Evolutionary conservation across 169 alveolate genomes (phyloP).

Genomic region (Amoebophrya sp.): DNA sequence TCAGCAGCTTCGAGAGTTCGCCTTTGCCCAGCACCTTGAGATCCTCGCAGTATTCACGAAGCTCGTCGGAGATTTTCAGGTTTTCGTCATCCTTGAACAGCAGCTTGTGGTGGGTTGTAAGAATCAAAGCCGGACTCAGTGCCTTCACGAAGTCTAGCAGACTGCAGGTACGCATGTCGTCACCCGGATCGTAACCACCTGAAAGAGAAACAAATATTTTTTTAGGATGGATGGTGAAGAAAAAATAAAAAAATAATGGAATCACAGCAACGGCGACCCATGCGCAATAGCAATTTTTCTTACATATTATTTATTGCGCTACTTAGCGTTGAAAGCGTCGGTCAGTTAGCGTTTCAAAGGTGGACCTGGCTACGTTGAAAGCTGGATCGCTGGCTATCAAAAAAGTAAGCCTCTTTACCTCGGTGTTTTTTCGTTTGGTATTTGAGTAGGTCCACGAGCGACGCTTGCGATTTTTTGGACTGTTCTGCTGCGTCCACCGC

Average conservation of each 20-base stretch:
- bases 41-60: conserved; percentile 44
- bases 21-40: conserved; percentile 63
- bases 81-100: conserved; percentile 36
- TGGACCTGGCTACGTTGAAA: too few species aligned
- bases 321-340: too few species aligned
- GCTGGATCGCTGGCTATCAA: too few species aligned
- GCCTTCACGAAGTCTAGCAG: conserved; percentile 44
- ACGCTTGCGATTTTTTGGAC: neutral
- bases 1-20: conserved; percentile 56
- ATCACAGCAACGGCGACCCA: neutral
- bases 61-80: conserved; percentile 36
- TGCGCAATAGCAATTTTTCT: too few species aligned
- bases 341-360: too few species aligned
- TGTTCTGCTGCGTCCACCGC: conserved; percentile 33
- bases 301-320: too few species aligned
- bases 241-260: neutral
- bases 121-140: conserved; percentile 49
- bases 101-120: conserved; percentile 38
- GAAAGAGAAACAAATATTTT: neutral
- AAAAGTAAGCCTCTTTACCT: conserved; percentile 16
- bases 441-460: conserved; percentile 49
- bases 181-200: neutral
- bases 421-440: conserved; percentile 52
- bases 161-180: neutral
- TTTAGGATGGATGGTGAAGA: too few species aligned